Evolutionary conservation across 805 yeast genomes (phyloP).

Genomic region (Tetrapisispora namnaoensis): DNA sequence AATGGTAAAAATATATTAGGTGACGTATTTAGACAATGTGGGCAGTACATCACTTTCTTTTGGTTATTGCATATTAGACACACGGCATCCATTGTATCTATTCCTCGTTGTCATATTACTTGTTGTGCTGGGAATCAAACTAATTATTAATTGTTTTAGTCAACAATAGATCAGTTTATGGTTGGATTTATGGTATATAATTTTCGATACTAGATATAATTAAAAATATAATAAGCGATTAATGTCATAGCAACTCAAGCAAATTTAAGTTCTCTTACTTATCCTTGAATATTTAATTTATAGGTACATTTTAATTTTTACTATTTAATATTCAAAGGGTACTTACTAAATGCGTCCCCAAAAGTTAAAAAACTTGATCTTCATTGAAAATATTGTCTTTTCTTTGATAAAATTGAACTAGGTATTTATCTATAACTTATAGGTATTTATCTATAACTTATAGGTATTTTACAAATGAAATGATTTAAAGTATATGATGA

Average conservation of each 20-base stretch:
- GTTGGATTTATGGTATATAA: too few relatives aligned
- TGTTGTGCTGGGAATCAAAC: not conserved
- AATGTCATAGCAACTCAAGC: too few relatives aligned
- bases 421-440: too few relatives aligned
- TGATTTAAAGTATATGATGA: not conserved
- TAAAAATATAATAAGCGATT: too few relatives aligned
- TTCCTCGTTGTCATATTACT: not conserved
- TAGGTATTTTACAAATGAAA: not conserved
- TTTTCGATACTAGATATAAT: too few relatives aligned
- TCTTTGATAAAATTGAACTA: too few relatives aligned
- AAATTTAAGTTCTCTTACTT: too few relatives aligned
- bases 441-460: too few relatives aligned
- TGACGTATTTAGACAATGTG: conserved; percentile 22
- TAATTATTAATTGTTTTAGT: too few relatives aligned
- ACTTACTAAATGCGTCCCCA: not conserved
- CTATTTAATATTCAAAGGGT: not conserved
- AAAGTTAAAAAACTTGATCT: too few relatives aligned
- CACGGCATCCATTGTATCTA: conserved; percentile 4
- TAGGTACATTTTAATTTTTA: not conserved
- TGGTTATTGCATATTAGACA: conserved; percentile 18
- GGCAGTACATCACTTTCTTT: conserved; percentile 15
- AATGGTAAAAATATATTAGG: conserved; percentile 16
- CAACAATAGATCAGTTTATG: not conserved
- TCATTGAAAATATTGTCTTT: too few relatives aligned
- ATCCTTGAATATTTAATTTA: too few relatives aligned